phyloP scores from a whole-genome alignment of 371 early-diverging fungal species.

The Batkoa obscura region DNA sequence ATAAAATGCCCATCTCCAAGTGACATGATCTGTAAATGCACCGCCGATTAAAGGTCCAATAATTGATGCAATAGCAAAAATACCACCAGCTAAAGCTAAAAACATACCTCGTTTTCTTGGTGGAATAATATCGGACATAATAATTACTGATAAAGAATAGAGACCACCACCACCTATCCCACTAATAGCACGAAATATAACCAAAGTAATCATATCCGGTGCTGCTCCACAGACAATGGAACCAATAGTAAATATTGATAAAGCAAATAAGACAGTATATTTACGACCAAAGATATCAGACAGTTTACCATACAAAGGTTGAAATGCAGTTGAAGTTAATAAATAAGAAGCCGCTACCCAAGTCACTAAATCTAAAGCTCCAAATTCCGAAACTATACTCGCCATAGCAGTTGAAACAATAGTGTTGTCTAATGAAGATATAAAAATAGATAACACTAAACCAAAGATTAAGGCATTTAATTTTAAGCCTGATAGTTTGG shows the following conservation, averaged over 20 bases:
- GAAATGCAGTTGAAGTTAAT: conserved; percentile 24
- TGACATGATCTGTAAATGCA: conserved; percentile 18
- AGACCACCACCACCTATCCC: conserved; percentile 46
- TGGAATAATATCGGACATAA: conserved; percentile 14
- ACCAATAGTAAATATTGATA: conserved; percentile 36
- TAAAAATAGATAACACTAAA: conserved; percentile 39
- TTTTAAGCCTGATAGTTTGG: neutral
- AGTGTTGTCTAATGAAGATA: conserved; percentile 54
- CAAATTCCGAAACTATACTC: conserved; percentile 45
- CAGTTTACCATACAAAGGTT: conserved; percentile 38
- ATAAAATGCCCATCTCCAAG: conserved; percentile 30
- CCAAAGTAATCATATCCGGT: conserved; percentile 38
- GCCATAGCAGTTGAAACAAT: conserved; percentile 61
- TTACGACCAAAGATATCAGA: conserved; percentile 52
- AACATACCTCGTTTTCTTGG: neutral
- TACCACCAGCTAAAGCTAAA: neutral
- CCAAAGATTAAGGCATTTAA: conserved; percentile 10
- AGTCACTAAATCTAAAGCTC: conserved; percentile 28
- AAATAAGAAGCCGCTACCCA: conserved; percentile 45
- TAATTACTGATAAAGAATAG: conserved; percentile 23
- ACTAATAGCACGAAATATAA: conserved; percentile 38
- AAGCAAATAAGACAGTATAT: conserved; percentile 31
- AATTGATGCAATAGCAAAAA: conserved; percentile 20
- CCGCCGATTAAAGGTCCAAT: conserved; percentile 28
- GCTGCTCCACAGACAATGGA: conserved; percentile 42